Evolutionary conservation across 495 filamentous ascomycete genomes (phyloP).

Genomic region (Pyrenula aspistea): DNA sequence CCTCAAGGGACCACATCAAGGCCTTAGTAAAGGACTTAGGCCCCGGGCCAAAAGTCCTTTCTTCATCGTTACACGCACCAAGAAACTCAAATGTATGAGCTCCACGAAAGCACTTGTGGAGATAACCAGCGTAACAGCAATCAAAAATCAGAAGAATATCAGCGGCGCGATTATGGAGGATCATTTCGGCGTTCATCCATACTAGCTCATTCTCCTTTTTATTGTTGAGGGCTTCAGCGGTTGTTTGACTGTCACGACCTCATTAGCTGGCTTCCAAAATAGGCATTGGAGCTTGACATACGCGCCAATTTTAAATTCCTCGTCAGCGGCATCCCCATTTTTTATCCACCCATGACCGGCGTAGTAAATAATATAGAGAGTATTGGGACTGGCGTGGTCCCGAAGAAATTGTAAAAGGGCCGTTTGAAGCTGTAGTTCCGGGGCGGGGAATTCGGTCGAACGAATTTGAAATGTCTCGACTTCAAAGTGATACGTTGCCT

Average conservation of each 20-base stretch:
- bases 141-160: slow-evolving; percentile 1
- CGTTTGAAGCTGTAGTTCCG: background rate
- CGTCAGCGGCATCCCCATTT: background rate
- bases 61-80: background rate
- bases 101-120: background rate
- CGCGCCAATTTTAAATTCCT: background rate
- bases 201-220: background rate
- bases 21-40: background rate
- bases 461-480: background rate
- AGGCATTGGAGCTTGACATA: background rate
- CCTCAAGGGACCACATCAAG: background rate
- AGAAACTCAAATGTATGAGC: background rate
- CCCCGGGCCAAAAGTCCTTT: background rate
- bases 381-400: slow-evolving; percentile 32
- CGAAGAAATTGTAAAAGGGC: slow-evolving; percentile 31
- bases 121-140: background rate
- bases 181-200: background rate
- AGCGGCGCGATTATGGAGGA: background rate
- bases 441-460: background rate
- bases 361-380: slow-evolving; percentile 40
- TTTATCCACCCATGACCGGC: slow-evolving; percentile 31
- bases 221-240: background rate
- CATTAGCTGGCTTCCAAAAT: background rate
- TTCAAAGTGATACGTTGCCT: background rate
- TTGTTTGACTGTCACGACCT: background rate